A percentile compares a stretch with the other conserved stretches of the same genome.
These are phyloP conservation scores for Leishmania lainsoni DNA, from an alignment of 208 protist genomes.

Conservation along the genomic window DNA sequence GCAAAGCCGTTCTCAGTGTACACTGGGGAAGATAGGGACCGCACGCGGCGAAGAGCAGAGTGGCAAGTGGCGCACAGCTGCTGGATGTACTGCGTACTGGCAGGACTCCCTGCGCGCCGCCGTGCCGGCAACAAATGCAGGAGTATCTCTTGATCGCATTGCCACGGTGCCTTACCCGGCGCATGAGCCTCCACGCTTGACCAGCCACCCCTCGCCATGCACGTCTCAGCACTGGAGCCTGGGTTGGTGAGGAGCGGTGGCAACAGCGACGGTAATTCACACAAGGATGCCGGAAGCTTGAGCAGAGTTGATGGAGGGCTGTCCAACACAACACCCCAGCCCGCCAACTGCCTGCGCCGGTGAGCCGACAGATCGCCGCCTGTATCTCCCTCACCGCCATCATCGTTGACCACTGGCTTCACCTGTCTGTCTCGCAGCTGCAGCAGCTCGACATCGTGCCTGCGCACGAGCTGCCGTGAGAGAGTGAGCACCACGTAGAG, in stretches of 20 bases:
- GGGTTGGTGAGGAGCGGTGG: background rate
- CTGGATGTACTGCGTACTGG: slow-evolving; percentile 1
- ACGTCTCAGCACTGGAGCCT: background rate
- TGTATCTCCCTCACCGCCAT: background rate
- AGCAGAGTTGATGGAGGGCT: background rate
- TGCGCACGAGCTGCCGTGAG: slow-evolving; percentile 32
- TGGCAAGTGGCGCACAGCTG: slow-evolving; percentile 27
- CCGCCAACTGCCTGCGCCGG: background rate
- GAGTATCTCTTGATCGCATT: background rate
- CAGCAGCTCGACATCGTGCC: background rate
- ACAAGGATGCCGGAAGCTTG: background rate
- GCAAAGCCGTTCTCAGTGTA: background rate
- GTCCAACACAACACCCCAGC: background rate
- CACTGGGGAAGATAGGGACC: background rate
- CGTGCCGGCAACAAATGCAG: slow-evolving; percentile 10
- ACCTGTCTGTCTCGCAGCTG: slow-evolving; percentile 1
- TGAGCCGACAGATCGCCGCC: background rate
- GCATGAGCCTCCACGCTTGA: background rate
- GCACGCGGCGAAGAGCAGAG: slow-evolving; percentile 7
- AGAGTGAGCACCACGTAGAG: slow-evolving; percentile 66
- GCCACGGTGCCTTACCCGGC: background rate
- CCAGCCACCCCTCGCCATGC: background rate
- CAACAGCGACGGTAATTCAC: background rate
- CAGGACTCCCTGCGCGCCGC: slow-evolving; percentile 26
- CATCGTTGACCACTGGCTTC: background rate